Evolutionary conservation across 352 stramenopile genomes (phyloP).

Genomic region (Pythium volutum): DNA sequence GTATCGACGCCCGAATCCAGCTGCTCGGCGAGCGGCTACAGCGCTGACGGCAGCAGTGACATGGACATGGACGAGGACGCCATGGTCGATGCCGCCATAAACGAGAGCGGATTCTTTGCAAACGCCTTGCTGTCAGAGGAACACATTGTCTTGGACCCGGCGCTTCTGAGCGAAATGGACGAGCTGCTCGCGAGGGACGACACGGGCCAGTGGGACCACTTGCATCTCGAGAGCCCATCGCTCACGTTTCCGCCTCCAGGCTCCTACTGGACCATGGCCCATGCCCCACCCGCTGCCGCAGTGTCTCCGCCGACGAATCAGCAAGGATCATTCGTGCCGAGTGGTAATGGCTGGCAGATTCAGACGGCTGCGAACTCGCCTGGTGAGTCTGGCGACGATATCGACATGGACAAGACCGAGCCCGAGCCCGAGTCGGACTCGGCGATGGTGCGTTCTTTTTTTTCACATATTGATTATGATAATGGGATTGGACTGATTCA

Average conservation of each 20-base stretch:
- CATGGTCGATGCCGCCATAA: constrained; percentile 13
- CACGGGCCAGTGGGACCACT: constrained; percentile 12
- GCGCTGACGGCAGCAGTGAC: constrained; percentile 2
- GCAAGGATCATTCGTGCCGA: neutral
- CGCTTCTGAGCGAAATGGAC: constrained; percentile 25
- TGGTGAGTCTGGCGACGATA: neutral
- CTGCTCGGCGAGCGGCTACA: neutral
- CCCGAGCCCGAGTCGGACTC: neutral
- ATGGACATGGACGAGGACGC: constrained; percentile 9
- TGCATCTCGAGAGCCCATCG: constrained; percentile 20
- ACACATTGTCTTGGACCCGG: constrained; percentile 12
- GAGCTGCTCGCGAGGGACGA: constrained; percentile 16
- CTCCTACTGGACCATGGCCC: constrained; percentile 1
- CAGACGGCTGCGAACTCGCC: neutral
- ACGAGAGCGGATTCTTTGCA: constrained; percentile 11
- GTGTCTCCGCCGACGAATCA: neutral
- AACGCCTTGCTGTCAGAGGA: constrained; percentile 7
- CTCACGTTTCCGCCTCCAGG: constrained; percentile 5
- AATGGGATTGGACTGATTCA: neutral
- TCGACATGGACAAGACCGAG: constrained; percentile 3
- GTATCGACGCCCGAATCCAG: neutral
- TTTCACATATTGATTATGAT: neutral
- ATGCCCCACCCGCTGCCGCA: neutral
- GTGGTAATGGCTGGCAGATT: constrained; percentile 4
- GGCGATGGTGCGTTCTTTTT: neutral